Conservation (phyloP, 78 protist species). For the Polysphondylium violaceum region DNA sequence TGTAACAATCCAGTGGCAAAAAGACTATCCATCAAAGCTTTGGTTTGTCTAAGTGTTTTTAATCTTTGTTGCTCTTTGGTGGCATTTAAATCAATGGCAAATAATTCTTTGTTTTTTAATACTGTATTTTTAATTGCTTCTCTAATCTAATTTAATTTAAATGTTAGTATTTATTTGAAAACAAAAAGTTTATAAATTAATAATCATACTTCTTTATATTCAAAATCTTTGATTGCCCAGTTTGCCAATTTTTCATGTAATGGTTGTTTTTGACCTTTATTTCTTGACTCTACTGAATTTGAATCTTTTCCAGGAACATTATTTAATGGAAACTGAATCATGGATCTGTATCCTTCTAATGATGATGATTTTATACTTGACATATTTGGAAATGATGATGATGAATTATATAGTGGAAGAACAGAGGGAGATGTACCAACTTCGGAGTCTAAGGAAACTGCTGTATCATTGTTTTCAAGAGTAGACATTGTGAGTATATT, state of each 20-base stretch:
- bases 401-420: too few relatives aligned
- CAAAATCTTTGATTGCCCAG: conserved; percentile 36
- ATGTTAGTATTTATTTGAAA: background rate
- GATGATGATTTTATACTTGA: too few relatives aligned
- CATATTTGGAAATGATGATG: too few relatives aligned
- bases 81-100: background rate
- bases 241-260: background rate
- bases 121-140: conserved; percentile 11
- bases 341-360: conserved; percentile 3
- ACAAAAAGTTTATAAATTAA: background rate
- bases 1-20: conserved; percentile 45
- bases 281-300: background rate
- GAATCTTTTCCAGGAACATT: background rate
- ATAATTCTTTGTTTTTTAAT: conserved; percentile 1
- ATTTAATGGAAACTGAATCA: background rate
- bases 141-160: conserved; percentile 31
- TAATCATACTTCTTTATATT: conserved; percentile 14
- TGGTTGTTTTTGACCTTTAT: conserved; percentile 5
- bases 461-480: too few relatives aligned
- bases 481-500: too few relatives aligned
- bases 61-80: conserved; percentile 63
- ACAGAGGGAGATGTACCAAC: too few relatives aligned
- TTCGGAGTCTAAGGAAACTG: too few relatives aligned
- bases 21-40: background rate
- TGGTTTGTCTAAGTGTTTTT: conserved; percentile 1